A percentile compares a stretch with the other conserved stretches of the same genome.
phyloP scores from a whole-genome alignment of 129 eudicot species.

The Deinandra increscens region DNA sequence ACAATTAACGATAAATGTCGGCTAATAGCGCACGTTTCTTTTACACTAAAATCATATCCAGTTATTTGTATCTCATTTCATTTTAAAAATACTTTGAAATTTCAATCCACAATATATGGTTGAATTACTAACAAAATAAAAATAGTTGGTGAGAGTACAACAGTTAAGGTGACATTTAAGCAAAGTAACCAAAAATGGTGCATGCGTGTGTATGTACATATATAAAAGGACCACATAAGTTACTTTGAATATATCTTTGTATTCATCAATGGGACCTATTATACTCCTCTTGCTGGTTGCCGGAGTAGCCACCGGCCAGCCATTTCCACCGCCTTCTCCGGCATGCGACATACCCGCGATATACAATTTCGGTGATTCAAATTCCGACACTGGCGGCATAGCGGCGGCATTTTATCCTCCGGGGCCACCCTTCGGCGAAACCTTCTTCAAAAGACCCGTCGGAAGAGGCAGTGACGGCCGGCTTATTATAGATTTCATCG shows the following conservation, averaged over 20 bases:
- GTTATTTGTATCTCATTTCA: no score
- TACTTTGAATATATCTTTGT: conserved; percentile 25
- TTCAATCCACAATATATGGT: background rate
- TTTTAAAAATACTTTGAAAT: background rate
- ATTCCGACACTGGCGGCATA: conserved; percentile 75
- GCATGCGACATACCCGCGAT: conserved; percentile 52
- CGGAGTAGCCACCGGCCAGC: conserved; percentile 23
- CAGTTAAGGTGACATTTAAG: conserved; percentile 16
- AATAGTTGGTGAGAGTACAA: conserved; percentile 9
- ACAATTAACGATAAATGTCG: no score
- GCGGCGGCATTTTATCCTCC: conserved; percentile 67
- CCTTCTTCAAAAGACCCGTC: conserved; percentile 55
- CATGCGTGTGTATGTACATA: background rate
- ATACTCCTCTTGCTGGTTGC: conserved; percentile 21
- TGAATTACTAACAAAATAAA: background rate
- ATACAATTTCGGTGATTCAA: conserved; percentile 88
- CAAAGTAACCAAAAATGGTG: conserved; percentile 3
- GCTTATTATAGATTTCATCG: conserved; percentile 68
- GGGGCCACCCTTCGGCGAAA: conserved; percentile 46
- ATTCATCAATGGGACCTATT: conserved; percentile 33
- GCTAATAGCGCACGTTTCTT: no score
- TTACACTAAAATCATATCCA: no score
- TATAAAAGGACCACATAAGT: conserved; percentile 31
- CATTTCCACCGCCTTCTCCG: conserved; percentile 25
- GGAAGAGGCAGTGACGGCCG: conserved; percentile 77